These are phyloP conservation scores for Rhododendron simsii DNA, from an alignment of 148 eudicot species.

Conservation along the genomic window DNA sequence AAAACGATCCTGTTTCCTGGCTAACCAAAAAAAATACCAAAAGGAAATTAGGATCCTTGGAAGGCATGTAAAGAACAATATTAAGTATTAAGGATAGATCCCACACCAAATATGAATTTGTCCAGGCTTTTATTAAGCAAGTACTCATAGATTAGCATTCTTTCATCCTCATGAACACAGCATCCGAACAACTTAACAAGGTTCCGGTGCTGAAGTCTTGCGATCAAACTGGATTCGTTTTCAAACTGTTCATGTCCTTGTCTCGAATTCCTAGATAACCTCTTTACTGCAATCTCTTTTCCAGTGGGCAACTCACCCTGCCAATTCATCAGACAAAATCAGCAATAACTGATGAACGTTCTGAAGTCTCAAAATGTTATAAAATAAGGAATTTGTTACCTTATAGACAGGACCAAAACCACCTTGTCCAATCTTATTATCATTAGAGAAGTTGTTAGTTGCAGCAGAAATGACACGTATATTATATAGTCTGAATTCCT, in stretches of 20 bases:
- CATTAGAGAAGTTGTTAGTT: slow-evolving; percentile 23
- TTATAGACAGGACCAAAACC: slow-evolving; percentile 38
- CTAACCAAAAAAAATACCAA: background rate
- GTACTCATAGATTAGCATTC: slow-evolving; percentile 34
- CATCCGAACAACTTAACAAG: slow-evolving; percentile 22
- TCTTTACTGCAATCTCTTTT: slow-evolving; percentile 19
- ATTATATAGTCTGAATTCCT: slow-evolving; percentile 20
- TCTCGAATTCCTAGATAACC: slow-evolving; percentile 14
- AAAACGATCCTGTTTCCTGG: background rate
- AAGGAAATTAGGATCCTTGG: background rate
- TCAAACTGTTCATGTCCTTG: slow-evolving; percentile 23
- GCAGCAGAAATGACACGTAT: slow-evolving; percentile 17
- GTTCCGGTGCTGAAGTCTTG: slow-evolving; percentile 23
- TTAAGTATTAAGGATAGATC: background rate
- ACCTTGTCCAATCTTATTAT: slow-evolving; percentile 30
- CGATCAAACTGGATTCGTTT: slow-evolving; percentile 17
- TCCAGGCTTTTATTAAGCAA: slow-evolving; percentile 61
- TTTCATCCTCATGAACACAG: slow-evolving; percentile 18
- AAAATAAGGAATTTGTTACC: slow-evolving; percentile 13
- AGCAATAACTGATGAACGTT: background rate
- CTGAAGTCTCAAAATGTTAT: background rate
- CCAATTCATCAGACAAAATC: background rate
- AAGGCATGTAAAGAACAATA: background rate
- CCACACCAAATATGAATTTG: slow-evolving; percentile 30
- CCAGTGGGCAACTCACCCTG: slow-evolving; percentile 19